Evolutionary conservation across 176 grass and related monocot species (phyloP), one percentile per base, ranked within the genome.

Genomic region (Oryza officinalis): DNA sequence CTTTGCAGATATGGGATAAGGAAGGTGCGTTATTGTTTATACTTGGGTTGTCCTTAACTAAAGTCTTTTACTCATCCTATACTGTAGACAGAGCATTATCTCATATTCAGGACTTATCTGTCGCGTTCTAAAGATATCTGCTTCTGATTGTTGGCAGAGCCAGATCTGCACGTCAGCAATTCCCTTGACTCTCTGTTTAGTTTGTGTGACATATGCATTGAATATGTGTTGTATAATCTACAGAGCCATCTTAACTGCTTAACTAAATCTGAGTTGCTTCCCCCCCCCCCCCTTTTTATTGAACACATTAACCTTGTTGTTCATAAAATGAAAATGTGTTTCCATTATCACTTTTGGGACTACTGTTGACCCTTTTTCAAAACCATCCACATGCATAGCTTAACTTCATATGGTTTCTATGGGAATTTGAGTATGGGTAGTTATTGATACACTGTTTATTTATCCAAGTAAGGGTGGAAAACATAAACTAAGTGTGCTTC

Each of bases 1-100:
- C 96, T 83, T 84, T 98, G 87, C 96, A 98, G 91, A 98, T 98
- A 90, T 96, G 96, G 93, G 93, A 95, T 65, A 98, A 98, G 85
- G 96, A 98, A 92, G 93, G 93, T 98, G 63, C 1, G 76, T 78
- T 75, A 76, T 83, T 83, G 37, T 80, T 87, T 46, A 59, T 76
- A 18, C 33, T 71, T 68, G 79, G 67, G 32, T 10, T 61, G 30
- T 14, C 60, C 77, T 30, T 28, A 59, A 38, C 2, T 67, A 57
- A 38, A 80, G 1, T 75, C 22, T 64, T 79, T 5, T 37, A 10
- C 13, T 4, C 23, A 35, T 64, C 10, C n/a, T 77, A 52, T 71
- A 73, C 15, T 77, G 10, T 40, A 54, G 43, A 71, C 20, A 3
- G 43, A 52, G 1, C 15, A 80, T 66, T 80, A 10, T 3, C 37